Evolutionary conservation across 2,329 filamentous ascomycete species (phyloP), one percentile per base, ranked within the genome.

Genomic region (Biscogniauxia marginata): DNA sequence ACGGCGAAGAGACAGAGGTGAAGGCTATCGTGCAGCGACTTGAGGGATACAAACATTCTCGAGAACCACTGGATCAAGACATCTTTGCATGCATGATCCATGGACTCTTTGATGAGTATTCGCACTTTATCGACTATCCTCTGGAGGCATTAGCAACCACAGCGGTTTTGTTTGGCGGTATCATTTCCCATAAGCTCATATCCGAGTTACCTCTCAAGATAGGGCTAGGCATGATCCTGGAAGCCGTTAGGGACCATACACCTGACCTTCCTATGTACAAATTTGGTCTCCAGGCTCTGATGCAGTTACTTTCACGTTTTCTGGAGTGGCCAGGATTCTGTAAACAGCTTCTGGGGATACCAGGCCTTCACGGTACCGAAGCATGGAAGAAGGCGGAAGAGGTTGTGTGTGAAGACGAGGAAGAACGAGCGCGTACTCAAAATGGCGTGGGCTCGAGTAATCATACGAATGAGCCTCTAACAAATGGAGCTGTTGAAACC

Each of bases 81-180:
- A 84, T 97, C 6, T 99, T 99, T 71, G 90, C 93, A 13, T 97
- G 93, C 76, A 99, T 99, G 92, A 96, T 99, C 34, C 93, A 97
- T 68, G 95, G 95, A 0, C 79, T 99, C 3, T 97, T 99, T 66
- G 95, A 99, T 66, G 95, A 99, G 76, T 99, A 97, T 71, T 88
- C 88, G 54, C 96, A 96, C 69, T 99, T 97, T 71, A 85, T 89
- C 44, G 93, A 96, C 68, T 99, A 99, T 72, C 96, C 96, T 0
- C 80, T 97, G n/a, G 93, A 97, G 69, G 95, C 95, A 5, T 78
- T 99, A 50, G 93, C 93, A 7, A 98, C 93, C 9, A 99, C 95
- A 0, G 93, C 95, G 3, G 93, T 99, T 8, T 83, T 99, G 23
- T 99, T 99, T 71, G 95, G 95, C 54, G 95, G 93, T 23, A 95